Evolutionary conservation across 805 yeast species (phyloP).

Genomic region (Hanseniaspora occidentalis): DNA sequence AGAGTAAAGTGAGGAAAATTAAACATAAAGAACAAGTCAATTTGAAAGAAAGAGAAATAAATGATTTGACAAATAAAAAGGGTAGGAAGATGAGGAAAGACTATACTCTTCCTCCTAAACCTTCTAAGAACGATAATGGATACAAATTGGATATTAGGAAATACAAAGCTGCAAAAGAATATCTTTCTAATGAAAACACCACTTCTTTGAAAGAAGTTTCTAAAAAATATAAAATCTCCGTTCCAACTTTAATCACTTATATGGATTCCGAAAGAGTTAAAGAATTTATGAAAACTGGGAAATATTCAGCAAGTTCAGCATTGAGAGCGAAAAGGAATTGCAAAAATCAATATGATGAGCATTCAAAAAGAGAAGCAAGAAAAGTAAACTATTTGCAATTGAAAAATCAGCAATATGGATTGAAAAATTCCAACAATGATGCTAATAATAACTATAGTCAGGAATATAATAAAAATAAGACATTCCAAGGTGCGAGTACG

Average conservation of each 20-base stretch:
- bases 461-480: no score
- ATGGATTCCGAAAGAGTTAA: constrained; percentile 7
- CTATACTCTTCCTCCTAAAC: constrained; percentile 8
- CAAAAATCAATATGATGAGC: constrained; percentile 7
- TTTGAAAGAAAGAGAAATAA: neutral
- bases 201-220: constrained; percentile 6
- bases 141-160: constrained; percentile 5
- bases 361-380: neutral
- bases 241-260: constrained; percentile 6
- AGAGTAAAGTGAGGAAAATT: neutral
- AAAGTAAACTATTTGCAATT: neutral
- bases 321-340: constrained; percentile 5
- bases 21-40: neutral
- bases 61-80: constrained; percentile 1
- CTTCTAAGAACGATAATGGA: neutral
- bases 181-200: constrained; percentile 2
- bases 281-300: constrained; percentile 5
- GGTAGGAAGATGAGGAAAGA: constrained; percentile 7
- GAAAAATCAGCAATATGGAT: neutral
- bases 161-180: constrained; percentile 7
- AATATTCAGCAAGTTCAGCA: constrained; percentile 5
- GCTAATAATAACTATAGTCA: no score
- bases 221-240: constrained; percentile 5
- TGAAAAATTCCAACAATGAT: no score
- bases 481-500: no score